Conservation (phyloP, 2,329 filamentous ascomycete species). For the Lachnellula hyalina region DNA sequence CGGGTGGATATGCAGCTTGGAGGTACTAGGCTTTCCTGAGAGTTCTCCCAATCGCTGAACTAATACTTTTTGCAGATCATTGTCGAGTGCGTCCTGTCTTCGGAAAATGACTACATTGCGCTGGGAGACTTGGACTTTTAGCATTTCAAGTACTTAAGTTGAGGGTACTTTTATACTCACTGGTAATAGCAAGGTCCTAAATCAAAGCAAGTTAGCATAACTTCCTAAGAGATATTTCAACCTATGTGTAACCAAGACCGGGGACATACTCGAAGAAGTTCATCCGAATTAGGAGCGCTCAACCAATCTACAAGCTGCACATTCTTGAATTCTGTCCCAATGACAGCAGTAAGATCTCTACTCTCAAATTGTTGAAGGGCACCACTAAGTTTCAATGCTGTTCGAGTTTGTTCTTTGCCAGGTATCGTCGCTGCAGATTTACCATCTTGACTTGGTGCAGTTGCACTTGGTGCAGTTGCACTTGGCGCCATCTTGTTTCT, state of each 20-base stretch:
- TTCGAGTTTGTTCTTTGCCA: neutral
- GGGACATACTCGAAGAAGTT: constrained; percentile 42
- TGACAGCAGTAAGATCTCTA: constrained; percentile 55
- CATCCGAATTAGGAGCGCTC: constrained; percentile 54
- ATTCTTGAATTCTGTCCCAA: constrained; percentile 54
- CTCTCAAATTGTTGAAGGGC: constrained; percentile 37
- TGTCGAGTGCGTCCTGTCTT: constrained; percentile 11
- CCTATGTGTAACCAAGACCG: too few species aligned
- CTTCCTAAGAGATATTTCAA: too few species aligned
- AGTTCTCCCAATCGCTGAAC: constrained; percentile 53
- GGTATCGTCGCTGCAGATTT: neutral
- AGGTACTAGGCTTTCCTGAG: constrained; percentile 49
- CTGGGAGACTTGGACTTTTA: neutral
- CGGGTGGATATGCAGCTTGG: constrained; percentile 49
- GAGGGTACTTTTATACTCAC: constrained; percentile 35
- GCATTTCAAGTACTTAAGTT: neutral
- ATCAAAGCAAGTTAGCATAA: too few species aligned
- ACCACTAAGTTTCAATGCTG: neutral
- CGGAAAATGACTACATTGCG: neutral
- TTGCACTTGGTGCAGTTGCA: neutral
- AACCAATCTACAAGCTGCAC: constrained; percentile 56
- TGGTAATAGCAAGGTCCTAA: constrained; percentile 45
- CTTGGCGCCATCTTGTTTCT: neutral
- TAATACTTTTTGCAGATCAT: constrained; percentile 40
- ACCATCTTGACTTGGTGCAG: neutral